Evolutionary conservation across 208 protist genomes (phyloP).

Genomic region (Naegleria gruberi): DNA sequence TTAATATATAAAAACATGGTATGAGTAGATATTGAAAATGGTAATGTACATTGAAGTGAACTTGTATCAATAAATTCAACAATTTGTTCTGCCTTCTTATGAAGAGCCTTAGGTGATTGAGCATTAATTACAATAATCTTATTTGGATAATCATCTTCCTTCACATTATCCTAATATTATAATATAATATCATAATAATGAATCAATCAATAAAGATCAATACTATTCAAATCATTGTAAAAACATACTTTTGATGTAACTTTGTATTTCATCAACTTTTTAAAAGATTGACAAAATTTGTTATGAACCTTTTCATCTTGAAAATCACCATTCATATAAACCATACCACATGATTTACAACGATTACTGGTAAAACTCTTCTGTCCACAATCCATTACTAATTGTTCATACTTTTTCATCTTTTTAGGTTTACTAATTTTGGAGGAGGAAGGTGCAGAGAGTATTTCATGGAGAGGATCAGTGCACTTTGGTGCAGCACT

Average conservation of each 20-base stretch:
- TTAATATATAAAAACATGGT: neutral
- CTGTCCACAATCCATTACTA: neutral
- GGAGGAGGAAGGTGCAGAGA: neutral
- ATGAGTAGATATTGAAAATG: neutral
- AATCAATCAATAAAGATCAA: neutral
- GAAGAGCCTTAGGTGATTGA: neutral
- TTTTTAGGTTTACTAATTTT: neutral
- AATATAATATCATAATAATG: too few relatives aligned
- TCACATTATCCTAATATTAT: neutral
- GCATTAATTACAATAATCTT: neutral
- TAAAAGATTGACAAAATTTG: neutral
- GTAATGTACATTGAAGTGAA: neutral
- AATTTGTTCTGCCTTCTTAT: neutral
- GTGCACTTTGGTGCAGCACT: neutral
- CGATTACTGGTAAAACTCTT: neutral
- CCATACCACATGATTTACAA: neutral
- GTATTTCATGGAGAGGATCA: neutral
- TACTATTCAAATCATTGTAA: neutral
- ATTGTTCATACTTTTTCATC: neutral
- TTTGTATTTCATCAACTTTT: neutral
- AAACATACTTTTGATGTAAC: neutral
- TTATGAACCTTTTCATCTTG: neutral
- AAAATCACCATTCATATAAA: neutral
- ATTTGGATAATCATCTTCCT: neutral
- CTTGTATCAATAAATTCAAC: neutral